Conservation (phyloP, 768 basidiomycete species). For the Amyloporia xantha region DNA sequence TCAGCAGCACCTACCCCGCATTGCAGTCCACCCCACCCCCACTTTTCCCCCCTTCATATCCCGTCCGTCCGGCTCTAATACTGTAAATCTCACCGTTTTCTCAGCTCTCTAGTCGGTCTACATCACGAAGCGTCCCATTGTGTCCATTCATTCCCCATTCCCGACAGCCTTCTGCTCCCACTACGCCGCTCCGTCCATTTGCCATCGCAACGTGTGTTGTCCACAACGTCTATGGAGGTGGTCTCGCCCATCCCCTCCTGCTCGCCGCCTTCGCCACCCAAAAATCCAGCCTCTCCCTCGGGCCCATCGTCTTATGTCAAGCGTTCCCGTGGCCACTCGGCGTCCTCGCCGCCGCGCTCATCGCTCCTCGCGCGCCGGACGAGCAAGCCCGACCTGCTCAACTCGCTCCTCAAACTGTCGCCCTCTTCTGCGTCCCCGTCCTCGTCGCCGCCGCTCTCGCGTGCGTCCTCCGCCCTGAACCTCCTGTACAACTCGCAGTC, state of each 20-base stretch:
- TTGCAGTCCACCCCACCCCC: not conserved
- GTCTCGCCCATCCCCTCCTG: constrained; percentile 7
- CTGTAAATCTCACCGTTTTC: no score
- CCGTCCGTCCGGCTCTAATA: not conserved
- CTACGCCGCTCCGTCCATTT: not conserved
- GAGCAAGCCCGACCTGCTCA: constrained; percentile 9
- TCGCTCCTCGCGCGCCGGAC: constrained; percentile 15
- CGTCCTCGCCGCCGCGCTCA: constrained; percentile 3
- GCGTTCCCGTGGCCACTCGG: not conserved
- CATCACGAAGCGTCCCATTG: no score
- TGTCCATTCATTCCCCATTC: not conserved
- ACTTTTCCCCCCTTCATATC: constrained; percentile 2
- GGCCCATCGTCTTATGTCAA: not conserved
- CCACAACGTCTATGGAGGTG: constrained; percentile 9
- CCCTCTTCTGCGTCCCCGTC: constrained; percentile 7
- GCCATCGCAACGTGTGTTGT: constrained; percentile 1
- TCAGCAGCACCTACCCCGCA: constrained; percentile 2
- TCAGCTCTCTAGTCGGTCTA: no score
- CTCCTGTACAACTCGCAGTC: not conserved
- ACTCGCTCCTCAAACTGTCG: constrained; percentile 4
- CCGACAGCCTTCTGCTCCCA: not conserved
- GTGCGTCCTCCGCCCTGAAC: constrained; percentile 1
- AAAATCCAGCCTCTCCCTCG: not conserved
- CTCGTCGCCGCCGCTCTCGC: constrained; percentile 1
- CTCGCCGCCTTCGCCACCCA: not conserved